Evolutionary conservation across 805 yeast genomes (phyloP).

Genomic region (Scheffersomyces ergatensis): DNA sequence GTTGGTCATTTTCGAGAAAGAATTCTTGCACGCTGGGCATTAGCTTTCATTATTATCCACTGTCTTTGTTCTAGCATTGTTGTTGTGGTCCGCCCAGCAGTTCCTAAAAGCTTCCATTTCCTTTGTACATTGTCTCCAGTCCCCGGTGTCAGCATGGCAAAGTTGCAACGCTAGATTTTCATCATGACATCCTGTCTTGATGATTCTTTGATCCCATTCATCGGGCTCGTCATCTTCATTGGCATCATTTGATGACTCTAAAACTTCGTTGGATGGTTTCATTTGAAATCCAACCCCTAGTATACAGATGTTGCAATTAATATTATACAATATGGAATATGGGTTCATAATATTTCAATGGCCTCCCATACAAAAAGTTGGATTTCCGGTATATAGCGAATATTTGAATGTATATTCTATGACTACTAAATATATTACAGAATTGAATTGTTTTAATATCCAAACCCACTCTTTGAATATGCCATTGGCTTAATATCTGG

Average conservation of each 20-base stretch:
- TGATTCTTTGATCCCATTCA: slow-evolving; percentile 47
- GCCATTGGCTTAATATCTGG: slow-evolving; percentile 96
- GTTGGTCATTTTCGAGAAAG: no score
- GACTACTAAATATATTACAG: background rate
- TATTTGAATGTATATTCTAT: no score
- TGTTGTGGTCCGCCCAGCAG: slow-evolving; percentile 62
- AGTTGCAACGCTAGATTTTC: slow-evolving; percentile 39
- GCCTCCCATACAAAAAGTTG: no score
- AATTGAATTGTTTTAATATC: slow-evolving; percentile 22
- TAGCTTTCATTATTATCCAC: slow-evolving; percentile 31
- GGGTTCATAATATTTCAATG: no score
- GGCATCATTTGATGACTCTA: background rate
- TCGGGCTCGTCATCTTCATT: slow-evolving; percentile 41
- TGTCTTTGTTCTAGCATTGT: slow-evolving; percentile 47
- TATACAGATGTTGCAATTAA: no score
- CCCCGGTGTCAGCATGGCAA: slow-evolving; percentile 47
- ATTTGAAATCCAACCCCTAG: no score
- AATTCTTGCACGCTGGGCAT: no score
- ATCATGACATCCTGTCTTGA: slow-evolving; percentile 42
- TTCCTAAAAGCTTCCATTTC: slow-evolving; percentile 56
- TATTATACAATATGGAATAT: no score
- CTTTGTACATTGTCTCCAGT: slow-evolving; percentile 38
- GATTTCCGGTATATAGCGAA: no score
- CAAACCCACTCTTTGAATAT: slow-evolving; percentile 51
- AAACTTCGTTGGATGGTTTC: slow-evolving; percentile 1